phyloP scores from a whole-genome alignment of 192 early-diverging fungal genomes.

The Mortierella claussenii region DNA sequence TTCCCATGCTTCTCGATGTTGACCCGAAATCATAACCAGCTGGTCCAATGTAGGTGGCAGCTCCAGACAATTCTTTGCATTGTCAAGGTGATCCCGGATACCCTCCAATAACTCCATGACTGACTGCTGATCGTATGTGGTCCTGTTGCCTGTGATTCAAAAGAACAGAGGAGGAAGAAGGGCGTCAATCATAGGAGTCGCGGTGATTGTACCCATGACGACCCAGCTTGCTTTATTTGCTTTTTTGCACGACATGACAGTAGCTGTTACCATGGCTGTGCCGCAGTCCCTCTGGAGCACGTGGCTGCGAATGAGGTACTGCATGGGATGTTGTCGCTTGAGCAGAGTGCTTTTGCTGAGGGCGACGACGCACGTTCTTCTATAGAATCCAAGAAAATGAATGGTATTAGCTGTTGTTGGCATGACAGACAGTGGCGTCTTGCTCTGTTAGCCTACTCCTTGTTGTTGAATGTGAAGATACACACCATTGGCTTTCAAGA shows the following conservation, averaged over 20 bases:
- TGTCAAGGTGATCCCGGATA: slow-evolving; percentile 19
- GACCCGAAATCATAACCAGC: slow-evolving; percentile 14
- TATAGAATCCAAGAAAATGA: background rate
- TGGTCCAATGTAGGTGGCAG: slow-evolving; percentile 18
- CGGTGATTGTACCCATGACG: too few relatives aligned
- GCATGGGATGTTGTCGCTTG: slow-evolving; percentile 15
- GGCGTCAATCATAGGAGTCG: background rate
- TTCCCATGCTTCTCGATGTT: slow-evolving; percentile 31
- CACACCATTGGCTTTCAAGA: background rate
- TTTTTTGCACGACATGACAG: too few relatives aligned
- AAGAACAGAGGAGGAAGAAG: too few relatives aligned
- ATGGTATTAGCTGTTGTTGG: background rate
- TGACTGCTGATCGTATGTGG: slow-evolving; percentile 13
- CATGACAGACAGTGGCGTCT: too few relatives aligned
- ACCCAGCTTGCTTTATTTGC: too few relatives aligned
- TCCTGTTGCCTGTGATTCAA: slow-evolving; percentile 1
- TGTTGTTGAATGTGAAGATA: too few relatives aligned
- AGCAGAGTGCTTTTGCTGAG: slow-evolving; percentile 23
- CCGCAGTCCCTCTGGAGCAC: slow-evolving; percentile 23
- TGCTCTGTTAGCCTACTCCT: too few relatives aligned
- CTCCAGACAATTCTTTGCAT: slow-evolving; percentile 14
- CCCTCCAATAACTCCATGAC: slow-evolving; percentile 10
- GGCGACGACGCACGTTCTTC: slow-evolving; percentile 29
- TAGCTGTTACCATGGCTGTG: slow-evolving; percentile 17
- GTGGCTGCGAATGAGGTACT: slow-evolving; percentile 1